These are phyloP conservation scores for Pisolithus albus DNA, from an alignment of 768 basidiomycete species.

Conservation along the genomic window DNA sequence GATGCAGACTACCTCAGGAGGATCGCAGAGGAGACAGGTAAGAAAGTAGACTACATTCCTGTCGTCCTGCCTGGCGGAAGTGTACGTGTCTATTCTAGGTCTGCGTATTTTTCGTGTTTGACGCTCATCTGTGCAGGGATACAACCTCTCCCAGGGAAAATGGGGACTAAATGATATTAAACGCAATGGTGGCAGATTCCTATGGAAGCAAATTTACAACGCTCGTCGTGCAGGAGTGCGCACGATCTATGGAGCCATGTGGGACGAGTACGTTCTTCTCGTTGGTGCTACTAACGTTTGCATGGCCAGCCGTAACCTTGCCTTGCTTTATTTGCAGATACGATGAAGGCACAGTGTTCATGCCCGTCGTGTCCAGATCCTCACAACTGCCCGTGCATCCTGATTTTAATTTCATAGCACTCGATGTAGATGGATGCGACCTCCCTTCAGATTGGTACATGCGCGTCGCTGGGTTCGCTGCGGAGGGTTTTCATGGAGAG, in stretches of 20 bases:
- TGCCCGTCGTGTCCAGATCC: slow-evolving; percentile 62
- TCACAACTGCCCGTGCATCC: slow-evolving; percentile 55
- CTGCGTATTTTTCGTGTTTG: slow-evolving; percentile 2
- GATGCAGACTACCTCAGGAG: slow-evolving; percentile 56
- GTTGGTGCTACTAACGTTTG: neutral
- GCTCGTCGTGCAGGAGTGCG: slow-evolving; percentile 54
- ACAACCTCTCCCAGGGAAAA: slow-evolving; percentile 62
- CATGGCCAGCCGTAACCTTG: neutral
- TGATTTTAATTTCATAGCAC: slow-evolving; percentile 54
- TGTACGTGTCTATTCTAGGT: slow-evolving; percentile 38
- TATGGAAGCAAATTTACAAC: slow-evolving; percentile 76
- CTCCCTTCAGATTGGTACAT: slow-evolving; percentile 83
- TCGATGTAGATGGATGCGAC: slow-evolving; percentile 74
- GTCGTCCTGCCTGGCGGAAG: slow-evolving; percentile 79
- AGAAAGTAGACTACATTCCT: slow-evolving; percentile 74
- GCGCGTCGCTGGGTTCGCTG: slow-evolving; percentile 69
- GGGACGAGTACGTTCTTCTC: slow-evolving; percentile 60
- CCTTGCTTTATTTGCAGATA: slow-evolving; percentile 40
- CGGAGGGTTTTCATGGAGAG: slow-evolving; percentile 59
- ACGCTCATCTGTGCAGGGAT: slow-evolving; percentile 40
- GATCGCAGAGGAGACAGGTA: slow-evolving; percentile 37
- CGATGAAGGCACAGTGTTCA: slow-evolving; percentile 78
- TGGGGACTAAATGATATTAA: slow-evolving; percentile 69
- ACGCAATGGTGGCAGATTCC: slow-evolving; percentile 65
- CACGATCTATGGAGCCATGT: slow-evolving; percentile 78